Evolutionary conservation across 2,329 filamentous ascomycete species (phyloP), one percentile per base, ranked within the genome.

Genomic region (Sarocladium strictum): DNA sequence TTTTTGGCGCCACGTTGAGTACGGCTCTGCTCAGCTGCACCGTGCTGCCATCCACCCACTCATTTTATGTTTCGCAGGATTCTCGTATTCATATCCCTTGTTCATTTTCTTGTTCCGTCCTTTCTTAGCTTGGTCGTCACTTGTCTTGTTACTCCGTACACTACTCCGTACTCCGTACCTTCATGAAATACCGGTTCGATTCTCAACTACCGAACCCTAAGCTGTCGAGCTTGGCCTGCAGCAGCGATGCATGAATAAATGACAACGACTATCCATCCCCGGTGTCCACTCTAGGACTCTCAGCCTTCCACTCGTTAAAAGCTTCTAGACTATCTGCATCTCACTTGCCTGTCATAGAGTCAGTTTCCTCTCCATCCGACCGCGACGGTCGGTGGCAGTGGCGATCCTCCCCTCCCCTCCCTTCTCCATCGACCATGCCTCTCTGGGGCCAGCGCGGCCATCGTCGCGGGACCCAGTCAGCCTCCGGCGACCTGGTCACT

Each of bases 401-500:
- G 27, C 47, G 29, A 51, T 23, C 27, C 5, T 51, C 27, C 55
- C n/a, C 53, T 51, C 37, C 57, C 58, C 53, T 51, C 53, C 53
- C 49, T n/a, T n/a, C n/a, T 53, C 41, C 55, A 27, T 27, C 19
- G 19, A 53, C 32, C 50, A 53, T 53, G 50, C 50, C 50, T 38
- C 35, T 53, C 50, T 56, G 55, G 54, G 55, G 54, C 58, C 55
- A 56, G 53, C 56, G 51, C 58, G 56, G 41, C 53, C 57, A 53
- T 53, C 50, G 50, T 26, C 50, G 50, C 23, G 50, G 50, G 50
- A 33, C 50, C 50, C 32, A 53, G 50, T 53, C 50, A 6, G 50
- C 35, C 24, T 53, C 50, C 12, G 50, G 50, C 60, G 67, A 72
- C 54, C 65, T 71, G 57, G 64, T 72, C 59, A 65, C 64, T 51